Base-by-base conservation (phyloP, 73 alveolate genomes). In the Effrenium voratum region DNA sequence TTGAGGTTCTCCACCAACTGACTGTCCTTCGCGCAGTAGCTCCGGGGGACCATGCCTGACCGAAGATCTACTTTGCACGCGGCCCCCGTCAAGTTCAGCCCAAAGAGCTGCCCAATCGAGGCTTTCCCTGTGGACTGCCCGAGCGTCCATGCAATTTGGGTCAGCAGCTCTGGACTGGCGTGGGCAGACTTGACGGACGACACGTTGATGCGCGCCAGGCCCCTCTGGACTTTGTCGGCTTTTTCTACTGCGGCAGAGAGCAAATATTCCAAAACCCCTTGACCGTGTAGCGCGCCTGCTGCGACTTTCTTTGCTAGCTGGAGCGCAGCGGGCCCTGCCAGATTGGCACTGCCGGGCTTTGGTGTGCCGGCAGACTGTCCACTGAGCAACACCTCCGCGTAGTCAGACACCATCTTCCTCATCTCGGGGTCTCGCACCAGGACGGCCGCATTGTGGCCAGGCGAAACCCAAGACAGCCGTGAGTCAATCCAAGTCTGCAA, bases 151-250 rank as follows among this genome's bases (percentile, higher is more conserved):
- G 84, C 84, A 1, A 73, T 40, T 34, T 5, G 52, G 49, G 57
- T 3, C 26, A 73, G 55, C 3, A 52, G 36, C 8, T 73, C 84
- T 1, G n/a, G 57, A 73, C 40, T 40, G 55, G 38, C 1, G n/a
- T n/a, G n/a, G 19, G 63, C 63, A 3, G 10, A 1, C 55, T 38
- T 73, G 36, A 40, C 3, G 3, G 57, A 32, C 10, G 84, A 38
- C 1, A 52, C 16, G 55, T 73, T 73, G n/a, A 40, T 34, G 10
- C 84, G 52, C n/a, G n/a, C 40, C 36, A 36, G 22, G 3, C 84
- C 84, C 6, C 84, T 26, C n/a, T 52, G 50, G n/a, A 38, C 55
- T 73, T 73, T 73, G 84, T 73, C 84, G 2, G 84, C 84, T 16
- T 73, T 73, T 40, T 73, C 36, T 2, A 73, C 84, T 16, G 84